Base-by-base conservation (phyloP, 352 stramenopile genomes). In the Ophiocytium majus region DNA sequence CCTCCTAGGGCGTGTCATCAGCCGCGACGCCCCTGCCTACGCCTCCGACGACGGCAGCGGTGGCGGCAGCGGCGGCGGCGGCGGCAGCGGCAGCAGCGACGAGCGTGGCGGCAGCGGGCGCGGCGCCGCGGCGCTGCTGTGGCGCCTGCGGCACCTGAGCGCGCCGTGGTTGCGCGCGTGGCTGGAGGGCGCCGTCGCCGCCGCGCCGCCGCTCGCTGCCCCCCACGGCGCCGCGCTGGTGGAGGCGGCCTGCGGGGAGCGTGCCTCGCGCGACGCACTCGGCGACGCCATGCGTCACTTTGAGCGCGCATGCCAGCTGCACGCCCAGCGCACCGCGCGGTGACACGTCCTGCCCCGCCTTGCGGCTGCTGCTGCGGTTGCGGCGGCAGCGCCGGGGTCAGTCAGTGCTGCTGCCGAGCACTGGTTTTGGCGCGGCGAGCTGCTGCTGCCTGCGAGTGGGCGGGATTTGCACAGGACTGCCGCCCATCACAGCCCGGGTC, bases 11-110 rank as follows among this genome's bases (percentile, higher is more conserved):
- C 66, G 32, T 14, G 14, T 78, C 66, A 78, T 78, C 35, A 17
- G 5, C 5, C 66, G 35, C 66, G 66, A 78, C 43, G 43, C 43
- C 5, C 64, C 64, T 17, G 64, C 64, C 5, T 76, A 76, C 64
- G 64, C 64, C 5, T 37, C 34, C 31, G 64, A 76, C 17, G 64
- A 76, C 64, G 64, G 64, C 64, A 76, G 17, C 64, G 64, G 64
- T 17, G 34, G 64, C 64, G 64, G 43, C 43, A 14, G 43, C 43
- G 14, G 43, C 43, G 43, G 43, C 43, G 43, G 43, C 5, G 43
- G 43, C 5, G 43, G 43, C 43, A 14, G 43, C 5, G 43, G 43
- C 43, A 57, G 43, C 43, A 14, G 5, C 5, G 43, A 5, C 43
- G 43, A 14, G 5, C 5, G 14, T 14, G 43, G 43, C 43, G 43